Base-by-base conservation (phyloP, 2,329 filamentous ascomycete species). In the Blastomyces silverae region DNA sequence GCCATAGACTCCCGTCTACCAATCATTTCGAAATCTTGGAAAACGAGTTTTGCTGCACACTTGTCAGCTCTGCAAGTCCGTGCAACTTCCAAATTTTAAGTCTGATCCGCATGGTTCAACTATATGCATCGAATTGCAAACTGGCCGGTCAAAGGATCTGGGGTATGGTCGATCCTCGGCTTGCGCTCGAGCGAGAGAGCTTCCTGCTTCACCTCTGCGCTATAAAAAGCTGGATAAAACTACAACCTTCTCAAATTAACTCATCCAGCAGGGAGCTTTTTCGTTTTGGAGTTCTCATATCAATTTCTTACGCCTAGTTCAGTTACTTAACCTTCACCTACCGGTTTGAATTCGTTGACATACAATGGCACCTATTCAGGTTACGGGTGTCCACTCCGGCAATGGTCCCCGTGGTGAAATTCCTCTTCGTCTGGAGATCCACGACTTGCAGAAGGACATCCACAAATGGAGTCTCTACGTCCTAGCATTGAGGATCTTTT, bases 401-500 rank as follows among this genome's bases (percentile, higher is more conserved):
- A 61, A 61, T 5, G 59, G 59, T 10, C 17, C 59, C 48, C 37
- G 25, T 31, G 59, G 59, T 22, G 59, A 61, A 61, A 61, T 61
- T 3, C 59, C 59, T 8, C 59, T 61, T 50, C 59, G 59, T 50
- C 17, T 48, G 17, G 44, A 61, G n/a, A 61, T 61, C 20, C 59
- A 61, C n/a, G 59, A 61, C 7, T 50, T 61, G 42, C 42, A 50
- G 3, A 48, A 50, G 25, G 44, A 61, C 46, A 28, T 61, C 44
- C 42, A 34, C 44, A 48, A 61, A 50, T 61, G 59, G 59, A 50
- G 59, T 34, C 59, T 61, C 22, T 61, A 61, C 59, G 59, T 61
- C 31, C 44, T 61, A 2, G 59, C 59, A 15, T 61, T 61, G 44
- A 61, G 59, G 44, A 61, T 61, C 44, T 61, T 61, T 34, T 61